phyloP scores from a whole-genome alignment of 1,139 yeast species.

The Sugiyamaella japonica region DNA sequence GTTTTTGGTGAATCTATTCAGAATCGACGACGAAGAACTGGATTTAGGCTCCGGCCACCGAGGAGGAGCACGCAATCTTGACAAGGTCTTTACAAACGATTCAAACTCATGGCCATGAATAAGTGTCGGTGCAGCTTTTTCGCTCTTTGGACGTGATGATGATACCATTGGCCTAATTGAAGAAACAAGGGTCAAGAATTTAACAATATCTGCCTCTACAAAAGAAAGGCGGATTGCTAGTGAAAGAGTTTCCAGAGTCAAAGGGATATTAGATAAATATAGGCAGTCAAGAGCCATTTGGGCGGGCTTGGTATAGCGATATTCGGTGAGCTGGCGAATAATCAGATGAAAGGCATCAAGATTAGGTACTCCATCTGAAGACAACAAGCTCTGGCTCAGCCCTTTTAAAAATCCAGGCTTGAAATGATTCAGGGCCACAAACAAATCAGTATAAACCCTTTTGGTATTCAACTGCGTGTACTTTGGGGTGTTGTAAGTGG shows the following conservation, averaged over 20 bases:
- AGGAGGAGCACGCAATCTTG: slow-evolving; percentile 17
- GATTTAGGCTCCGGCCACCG: slow-evolving; percentile 16
- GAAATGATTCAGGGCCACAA: slow-evolving; percentile 17
- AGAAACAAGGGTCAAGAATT: slow-evolving; percentile 22
- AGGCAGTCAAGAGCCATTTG: slow-evolving; percentile 32
- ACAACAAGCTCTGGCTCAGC: slow-evolving; percentile 17
- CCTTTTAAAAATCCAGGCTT: slow-evolving; percentile 23
- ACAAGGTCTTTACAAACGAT: slow-evolving; percentile 21
- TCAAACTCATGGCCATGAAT: slow-evolving; percentile 24
- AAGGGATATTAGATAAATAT: slow-evolving; percentile 27
- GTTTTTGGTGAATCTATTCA: slow-evolving; percentile 1
- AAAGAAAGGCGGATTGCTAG: slow-evolving; percentile 29
- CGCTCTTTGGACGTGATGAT: background rate
- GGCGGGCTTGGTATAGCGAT: slow-evolving; percentile 31
- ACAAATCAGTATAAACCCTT: slow-evolving; percentile 15
- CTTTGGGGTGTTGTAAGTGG: slow-evolving; percentile 20
- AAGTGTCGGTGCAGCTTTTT: background rate
- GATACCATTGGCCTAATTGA: background rate
- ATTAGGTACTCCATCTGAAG: slow-evolving; percentile 29
- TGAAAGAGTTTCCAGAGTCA: slow-evolving; percentile 26
- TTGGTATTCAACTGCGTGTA: slow-evolving; percentile 14
- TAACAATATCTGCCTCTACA: slow-evolving; percentile 22
- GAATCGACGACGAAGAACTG: background rate
- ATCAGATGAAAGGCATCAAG: slow-evolving; percentile 29
- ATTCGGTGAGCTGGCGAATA: slow-evolving; percentile 27